Evolutionary conservation across 768 basidiomycete species (phyloP).

Genomic region (Phylloporus sp.): DNA sequence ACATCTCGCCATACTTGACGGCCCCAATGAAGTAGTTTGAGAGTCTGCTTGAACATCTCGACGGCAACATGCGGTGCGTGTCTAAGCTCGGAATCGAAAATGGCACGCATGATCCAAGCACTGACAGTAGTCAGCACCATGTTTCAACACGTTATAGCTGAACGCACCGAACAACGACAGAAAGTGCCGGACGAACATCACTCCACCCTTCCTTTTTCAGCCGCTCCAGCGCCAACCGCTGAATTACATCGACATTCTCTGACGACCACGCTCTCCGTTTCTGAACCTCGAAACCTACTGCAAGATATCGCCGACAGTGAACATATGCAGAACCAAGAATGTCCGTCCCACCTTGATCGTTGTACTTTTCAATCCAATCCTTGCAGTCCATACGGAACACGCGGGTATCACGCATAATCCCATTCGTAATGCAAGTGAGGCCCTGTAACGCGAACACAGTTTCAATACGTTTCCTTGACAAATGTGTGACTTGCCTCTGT

Average conservation of each 20-base stretch:
- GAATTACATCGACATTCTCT: background rate
- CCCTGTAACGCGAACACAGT: background rate
- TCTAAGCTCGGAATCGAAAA: background rate
- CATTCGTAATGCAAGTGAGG: background rate
- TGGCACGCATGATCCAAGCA: background rate
- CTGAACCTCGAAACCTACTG: background rate
- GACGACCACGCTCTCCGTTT: background rate
- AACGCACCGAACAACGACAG: background rate
- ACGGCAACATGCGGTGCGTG: background rate
- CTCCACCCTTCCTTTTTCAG: background rate
- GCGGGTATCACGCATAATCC: background rate
- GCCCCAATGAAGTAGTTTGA: conserved; percentile 2
- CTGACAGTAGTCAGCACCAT: background rate
- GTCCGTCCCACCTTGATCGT: background rate
- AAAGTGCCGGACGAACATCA: conserved; percentile 1
- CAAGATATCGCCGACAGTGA: background rate
- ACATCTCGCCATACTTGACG: conserved; percentile 3
- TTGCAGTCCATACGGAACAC: background rate
- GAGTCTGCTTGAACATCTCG: background rate
- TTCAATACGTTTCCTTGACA: background rate
- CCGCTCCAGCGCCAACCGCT: background rate
- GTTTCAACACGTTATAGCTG: background rate
- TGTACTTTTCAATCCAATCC: background rate
- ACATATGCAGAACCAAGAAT: background rate
- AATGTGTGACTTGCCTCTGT: background rate